Conservation (phyloP, 164 flowering plant species). For the Magnolia sinica region DNA sequence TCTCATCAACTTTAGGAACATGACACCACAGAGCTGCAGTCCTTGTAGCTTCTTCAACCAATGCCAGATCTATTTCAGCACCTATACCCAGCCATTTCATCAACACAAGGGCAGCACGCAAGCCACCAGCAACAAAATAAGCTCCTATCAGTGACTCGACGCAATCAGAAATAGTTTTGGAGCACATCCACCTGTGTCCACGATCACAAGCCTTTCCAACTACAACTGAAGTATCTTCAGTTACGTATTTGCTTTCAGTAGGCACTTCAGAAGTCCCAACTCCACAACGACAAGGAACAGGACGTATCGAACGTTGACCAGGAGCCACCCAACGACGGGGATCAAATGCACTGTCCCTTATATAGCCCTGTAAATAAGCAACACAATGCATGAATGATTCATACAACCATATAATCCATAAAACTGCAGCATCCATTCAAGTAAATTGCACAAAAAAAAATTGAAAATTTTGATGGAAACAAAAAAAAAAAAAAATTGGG, state of each 20-base stretch:
- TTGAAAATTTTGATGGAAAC: background rate
- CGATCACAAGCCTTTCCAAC: slow-evolving; percentile 70
- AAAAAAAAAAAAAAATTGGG: no score
- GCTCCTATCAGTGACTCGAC: slow-evolving; percentile 95
- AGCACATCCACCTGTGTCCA: slow-evolving; percentile 91
- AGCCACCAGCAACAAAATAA: slow-evolving; percentile 75
- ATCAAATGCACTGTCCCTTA: slow-evolving; percentile 80
- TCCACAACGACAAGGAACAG: slow-evolving; percentile 66
- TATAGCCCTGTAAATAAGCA: slow-evolving; percentile 50
- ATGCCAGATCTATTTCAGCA: slow-evolving; percentile 43
- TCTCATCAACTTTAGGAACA: slow-evolving; percentile 38
- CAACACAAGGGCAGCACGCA: slow-evolving; percentile 50
- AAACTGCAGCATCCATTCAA: background rate
- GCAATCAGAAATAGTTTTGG: slow-evolving; percentile 87
- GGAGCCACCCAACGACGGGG: slow-evolving; percentile 96
- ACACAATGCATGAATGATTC: background rate
- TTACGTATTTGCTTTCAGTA: slow-evolving; percentile 37
- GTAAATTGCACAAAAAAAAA: slow-evolving; percentile 2
- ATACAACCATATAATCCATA: background rate
- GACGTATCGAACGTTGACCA: slow-evolving; percentile 61
- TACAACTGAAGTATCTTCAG: slow-evolving; percentile 43
- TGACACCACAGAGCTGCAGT: slow-evolving; percentile 47
- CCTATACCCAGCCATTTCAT: slow-evolving; percentile 85
- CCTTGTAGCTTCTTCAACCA: slow-evolving; percentile 43
- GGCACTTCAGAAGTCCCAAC: slow-evolving; percentile 75